Base-by-base conservation (phyloP, 139 green algal species). In the Pedinophyceae sp. region DNA sequence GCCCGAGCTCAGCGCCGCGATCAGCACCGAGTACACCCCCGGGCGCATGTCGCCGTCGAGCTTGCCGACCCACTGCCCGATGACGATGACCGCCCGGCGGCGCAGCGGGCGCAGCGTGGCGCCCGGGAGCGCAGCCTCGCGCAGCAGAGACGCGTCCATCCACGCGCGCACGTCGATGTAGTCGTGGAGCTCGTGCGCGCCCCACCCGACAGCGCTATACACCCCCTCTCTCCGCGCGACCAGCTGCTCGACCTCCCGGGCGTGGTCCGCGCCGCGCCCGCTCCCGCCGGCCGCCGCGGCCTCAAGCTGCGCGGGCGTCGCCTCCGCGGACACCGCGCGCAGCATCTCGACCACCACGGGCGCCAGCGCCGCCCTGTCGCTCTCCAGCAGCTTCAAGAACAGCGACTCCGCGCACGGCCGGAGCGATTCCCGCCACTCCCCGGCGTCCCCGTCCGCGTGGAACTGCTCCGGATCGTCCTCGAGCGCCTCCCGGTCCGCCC, bases 171-270 rank as follows among this genome's bases (percentile, higher is more conserved):
- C 90, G 53, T 93, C 79, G 1, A 95, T 24, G 49, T 65, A 78
- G 54, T 94, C 82, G 30, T 87, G 59, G 41, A 95, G 70, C 48
- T 89, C 81, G 49, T 93, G 89, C 1, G 71, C 65, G 0, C 71
- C 77, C 2, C 79, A 48, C 0, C 75, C 75, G 28, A 80, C 72
- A 18, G 87, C 79, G 38, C 78, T 68, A 58, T 94, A 93, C 17
- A 74, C 62, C 1, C 82, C 87, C 49, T 95, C 87, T 64, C 93
- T 93, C 30, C 61, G 40, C 20, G n/a, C n/a, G n/a, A n/a, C n/a
- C n/a, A n/a, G n/a, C n/a, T n/a, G n/a, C n/a, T n/a, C n/a, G n/a
- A n/a, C n/a, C n/a, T n/a, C n/a, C n/a, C n/a, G n/a, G n/a, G n/a
- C n/a, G n/a, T n/a, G n/a, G n/a, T n/a, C n/a, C n/a, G n/a, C n/a